Conservation (phyloP, 2,329 filamentous ascomycete genomes). For the Apiospora pterosperma region DNA sequence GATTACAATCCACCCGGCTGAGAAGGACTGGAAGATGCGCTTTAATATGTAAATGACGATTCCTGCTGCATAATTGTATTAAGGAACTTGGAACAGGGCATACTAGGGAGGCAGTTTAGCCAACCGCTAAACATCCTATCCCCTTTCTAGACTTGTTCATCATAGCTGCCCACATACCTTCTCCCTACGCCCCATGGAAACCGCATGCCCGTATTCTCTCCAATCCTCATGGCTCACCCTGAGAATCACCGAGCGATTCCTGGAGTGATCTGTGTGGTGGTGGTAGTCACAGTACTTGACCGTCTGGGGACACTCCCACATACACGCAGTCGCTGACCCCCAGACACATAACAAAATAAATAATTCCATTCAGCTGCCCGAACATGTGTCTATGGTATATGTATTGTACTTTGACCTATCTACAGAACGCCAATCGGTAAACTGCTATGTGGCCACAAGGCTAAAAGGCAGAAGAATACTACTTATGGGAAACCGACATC, state of each 20-base stretch:
- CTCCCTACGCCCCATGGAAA: constrained; percentile 14
- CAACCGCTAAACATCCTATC: neutral
- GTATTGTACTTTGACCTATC: neutral
- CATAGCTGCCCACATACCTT: neutral
- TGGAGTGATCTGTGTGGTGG: constrained; percentile 30
- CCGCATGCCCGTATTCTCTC: constrained; percentile 30
- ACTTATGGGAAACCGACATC: constrained; percentile 17
- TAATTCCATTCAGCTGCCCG: too few relatives aligned
- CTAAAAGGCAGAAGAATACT: neutral
- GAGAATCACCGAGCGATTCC: constrained; percentile 23
- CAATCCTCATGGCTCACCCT: constrained; percentile 17
- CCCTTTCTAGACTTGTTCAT: neutral
- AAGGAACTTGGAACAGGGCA: too few relatives aligned
- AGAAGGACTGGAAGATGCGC: too few relatives aligned
- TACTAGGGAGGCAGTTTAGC: too few relatives aligned
- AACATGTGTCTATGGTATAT: neutral
- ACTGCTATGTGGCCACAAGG: neutral
- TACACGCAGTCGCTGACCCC: constrained; percentile 30
- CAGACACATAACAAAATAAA: constrained; percentile 18
- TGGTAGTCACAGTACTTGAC: constrained; percentile 30
- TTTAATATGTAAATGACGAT: too few relatives aligned
- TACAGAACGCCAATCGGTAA: neutral
- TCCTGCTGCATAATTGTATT: too few relatives aligned
- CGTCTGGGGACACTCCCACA: constrained; percentile 31
- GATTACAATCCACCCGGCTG: too few relatives aligned